These are phyloP conservation scores for Batrachochytrium dendrobatidis DNA, from an alignment of 371 early-diverging fungal species.

Conservation along the genomic window DNA sequence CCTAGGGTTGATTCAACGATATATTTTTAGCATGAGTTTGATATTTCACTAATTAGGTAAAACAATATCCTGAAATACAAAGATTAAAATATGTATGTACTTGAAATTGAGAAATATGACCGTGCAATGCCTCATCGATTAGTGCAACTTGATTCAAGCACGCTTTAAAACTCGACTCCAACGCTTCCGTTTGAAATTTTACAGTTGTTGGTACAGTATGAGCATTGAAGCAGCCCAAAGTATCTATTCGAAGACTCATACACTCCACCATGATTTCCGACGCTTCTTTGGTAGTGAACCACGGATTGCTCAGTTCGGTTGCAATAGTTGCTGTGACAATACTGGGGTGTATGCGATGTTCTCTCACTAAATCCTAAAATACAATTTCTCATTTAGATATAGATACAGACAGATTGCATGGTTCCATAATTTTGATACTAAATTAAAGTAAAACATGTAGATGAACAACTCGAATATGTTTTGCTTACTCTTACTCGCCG, in stretches of 20 bases:
- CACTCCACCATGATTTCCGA: slow-evolving; percentile 9
- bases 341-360: not conserved
- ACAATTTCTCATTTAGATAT: too few species aligned
- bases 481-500: not conserved
- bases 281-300: slow-evolving; percentile 9
- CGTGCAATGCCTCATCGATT: not conserved
- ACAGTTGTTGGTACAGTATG: too few species aligned
- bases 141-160: not conserved
- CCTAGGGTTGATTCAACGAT: too few species aligned
- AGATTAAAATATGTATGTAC: not conserved
- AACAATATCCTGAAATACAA: not conserved
- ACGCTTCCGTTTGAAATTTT: too few species aligned
- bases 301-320: slow-evolving; percentile 4
- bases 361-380: too few species aligned
- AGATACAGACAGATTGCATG: too few species aligned
- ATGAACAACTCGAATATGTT: too few species aligned
- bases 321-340: not conserved
- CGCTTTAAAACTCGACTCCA: not conserved
- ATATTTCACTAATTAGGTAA: too few species aligned
- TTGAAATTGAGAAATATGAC: not conserved
- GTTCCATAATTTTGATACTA: too few species aligned
- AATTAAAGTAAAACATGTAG: too few species aligned
- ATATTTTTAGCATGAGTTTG: too few species aligned
- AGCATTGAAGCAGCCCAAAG: too few species aligned
- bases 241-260: not conserved